A percentile compares a stretch with the other conserved stretches of the same genome.
Conservation (phyloP, 805 yeast species). For the Spathaspora gorwiae region DNA sequence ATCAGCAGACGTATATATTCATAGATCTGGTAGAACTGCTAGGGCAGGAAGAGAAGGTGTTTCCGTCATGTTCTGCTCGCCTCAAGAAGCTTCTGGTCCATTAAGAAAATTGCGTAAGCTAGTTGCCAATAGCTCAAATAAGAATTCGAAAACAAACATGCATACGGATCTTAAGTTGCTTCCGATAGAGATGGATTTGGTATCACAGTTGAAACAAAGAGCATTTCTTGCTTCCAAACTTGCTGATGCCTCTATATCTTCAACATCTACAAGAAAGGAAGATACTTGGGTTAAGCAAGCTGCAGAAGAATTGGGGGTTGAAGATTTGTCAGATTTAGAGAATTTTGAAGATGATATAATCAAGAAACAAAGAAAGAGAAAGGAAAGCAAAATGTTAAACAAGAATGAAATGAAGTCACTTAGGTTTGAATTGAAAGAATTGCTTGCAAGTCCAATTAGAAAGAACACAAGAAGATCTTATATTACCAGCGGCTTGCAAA, state of each 20-base stretch:
- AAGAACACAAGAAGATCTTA: slow-evolving; percentile 66
- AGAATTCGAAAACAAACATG: slow-evolving; percentile 25
- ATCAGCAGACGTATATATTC: slow-evolving; percentile 90
- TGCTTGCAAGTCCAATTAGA: slow-evolving; percentile 53
- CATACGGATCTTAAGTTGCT: slow-evolving; percentile 57
- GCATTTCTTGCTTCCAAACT: slow-evolving; percentile 64
- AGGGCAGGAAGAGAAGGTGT: slow-evolving; percentile 94
- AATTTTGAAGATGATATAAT: slow-evolving; percentile 59
- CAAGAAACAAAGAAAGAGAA: slow-evolving; percentile 55
- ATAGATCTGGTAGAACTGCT: slow-evolving; percentile 97
- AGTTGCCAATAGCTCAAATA: slow-evolving; percentile 32
- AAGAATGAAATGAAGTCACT: slow-evolving; percentile 45
- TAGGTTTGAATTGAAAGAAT: slow-evolving; percentile 48
- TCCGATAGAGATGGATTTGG: slow-evolving; percentile 71
- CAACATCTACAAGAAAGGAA: slow-evolving; percentile 60
- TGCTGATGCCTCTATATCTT: slow-evolving; percentile 65
- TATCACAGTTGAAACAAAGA: slow-evolving; percentile 67
- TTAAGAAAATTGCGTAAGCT: slow-evolving; percentile 65
- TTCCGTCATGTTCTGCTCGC: slow-evolving; percentile 88
- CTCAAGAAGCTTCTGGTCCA: slow-evolving; percentile 90
- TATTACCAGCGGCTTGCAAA: slow-evolving; percentile 72
- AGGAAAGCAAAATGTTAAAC: slow-evolving; percentile 36
- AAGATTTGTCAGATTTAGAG: slow-evolving; percentile 59
- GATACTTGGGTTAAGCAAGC: slow-evolving; percentile 82
- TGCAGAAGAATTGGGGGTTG: slow-evolving; percentile 89